Evolutionary conservation across 1,284 basidiomycete species (phyloP), one percentile per base, ranked within the genome.

Genomic region (Melampsora larici-populina): DNA sequence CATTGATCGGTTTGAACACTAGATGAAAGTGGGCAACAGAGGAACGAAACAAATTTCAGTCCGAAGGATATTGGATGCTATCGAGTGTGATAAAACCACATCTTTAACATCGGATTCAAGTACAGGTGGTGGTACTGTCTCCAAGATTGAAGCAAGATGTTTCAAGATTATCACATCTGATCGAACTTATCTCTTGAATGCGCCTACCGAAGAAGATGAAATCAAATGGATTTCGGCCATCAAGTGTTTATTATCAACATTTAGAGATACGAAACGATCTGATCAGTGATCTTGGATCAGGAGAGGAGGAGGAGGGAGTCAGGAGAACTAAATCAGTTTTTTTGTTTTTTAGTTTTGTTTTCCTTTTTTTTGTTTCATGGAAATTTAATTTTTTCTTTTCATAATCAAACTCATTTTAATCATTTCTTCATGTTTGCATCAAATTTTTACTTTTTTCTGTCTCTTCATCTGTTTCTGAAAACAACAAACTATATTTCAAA

Each of bases 101-200:
- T 79, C 82, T 81, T 69, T 58, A 63, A 21, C 80, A 78, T 33
- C 80, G 1, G 78, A 73, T 24, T 78, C 79, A 49, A 78, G 78
- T 24, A 79, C 80, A 11, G 73, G 80, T 60, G 55, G 29, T 6
- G 55, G 29, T 60, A 0, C 67, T 31, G 55, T 60, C 26, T 84
- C 36, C 85, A 86, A 63, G 87, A 91, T 83, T 46, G 43, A 46
- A 46, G 43, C 15, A 46, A 46, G 43, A 46, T 92, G 91, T 70
- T 97, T 99, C 89, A 94, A 97, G 85, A 91, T 99, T 79, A 92
- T 99, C 81, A 98, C 94, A 43, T 94, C 94, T 78, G 95, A 96
- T 84, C 89, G 94, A 76, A 91, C 92, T 29, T 87, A 93, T 79
- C 85, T 97, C 78, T 87, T 98, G 26, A 97, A 94, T 82, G 97